Evolutionary conservation across 179 eudicot genomes (phyloP).

Genomic region (Patellifolia procumbens): DNA sequence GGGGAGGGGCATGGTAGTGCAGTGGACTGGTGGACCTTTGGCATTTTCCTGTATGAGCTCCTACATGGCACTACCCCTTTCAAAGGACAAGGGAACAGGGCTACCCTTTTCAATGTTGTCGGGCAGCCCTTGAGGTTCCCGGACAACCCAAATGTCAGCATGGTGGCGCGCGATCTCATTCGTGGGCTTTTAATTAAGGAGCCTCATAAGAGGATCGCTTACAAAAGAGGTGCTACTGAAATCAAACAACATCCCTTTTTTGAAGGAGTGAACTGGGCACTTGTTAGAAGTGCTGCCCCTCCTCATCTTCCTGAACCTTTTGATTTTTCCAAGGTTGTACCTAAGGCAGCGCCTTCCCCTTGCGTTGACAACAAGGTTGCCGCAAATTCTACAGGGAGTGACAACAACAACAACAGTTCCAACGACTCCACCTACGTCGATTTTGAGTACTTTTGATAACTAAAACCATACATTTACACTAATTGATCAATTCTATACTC

Average conservation of each 20-base stretch:
- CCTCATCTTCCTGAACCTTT: slow-evolving; percentile 61
- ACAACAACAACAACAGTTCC: slow-evolving; percentile 34
- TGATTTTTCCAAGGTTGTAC: slow-evolving; percentile 47
- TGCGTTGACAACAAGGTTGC: slow-evolving; percentile 45
- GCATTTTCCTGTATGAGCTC: slow-evolving; percentile 67
- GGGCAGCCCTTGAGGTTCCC: slow-evolving; percentile 73
- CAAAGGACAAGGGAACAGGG: slow-evolving; percentile 68
- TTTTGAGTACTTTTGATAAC: slow-evolving; percentile 58
- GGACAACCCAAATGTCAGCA: slow-evolving; percentile 55
- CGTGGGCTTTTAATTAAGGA: slow-evolving; percentile 65
- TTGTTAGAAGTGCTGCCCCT: slow-evolving; percentile 63
- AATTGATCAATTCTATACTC: neutral
- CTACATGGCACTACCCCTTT: slow-evolving; percentile 72
- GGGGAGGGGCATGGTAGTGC: slow-evolving; percentile 88
- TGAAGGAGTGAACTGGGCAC: slow-evolving; percentile 73
- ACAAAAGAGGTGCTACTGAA: slow-evolving; percentile 72
- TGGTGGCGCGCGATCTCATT: slow-evolving; percentile 56
- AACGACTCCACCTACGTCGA: slow-evolving; percentile 44
- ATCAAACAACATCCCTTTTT: slow-evolving; percentile 69
- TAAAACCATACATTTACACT: neutral
- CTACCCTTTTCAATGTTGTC: slow-evolving; percentile 71
- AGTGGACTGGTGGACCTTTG: slow-evolving; percentile 85
- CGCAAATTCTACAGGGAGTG: slow-evolving; percentile 29
- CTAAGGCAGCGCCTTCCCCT: slow-evolving; percentile 36
- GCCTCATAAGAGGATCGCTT: slow-evolving; percentile 67